Base-by-base conservation (phyloP, 2,329 filamentous ascomycete genomes). In the Neopestalotiopsis sp. region DNA sequence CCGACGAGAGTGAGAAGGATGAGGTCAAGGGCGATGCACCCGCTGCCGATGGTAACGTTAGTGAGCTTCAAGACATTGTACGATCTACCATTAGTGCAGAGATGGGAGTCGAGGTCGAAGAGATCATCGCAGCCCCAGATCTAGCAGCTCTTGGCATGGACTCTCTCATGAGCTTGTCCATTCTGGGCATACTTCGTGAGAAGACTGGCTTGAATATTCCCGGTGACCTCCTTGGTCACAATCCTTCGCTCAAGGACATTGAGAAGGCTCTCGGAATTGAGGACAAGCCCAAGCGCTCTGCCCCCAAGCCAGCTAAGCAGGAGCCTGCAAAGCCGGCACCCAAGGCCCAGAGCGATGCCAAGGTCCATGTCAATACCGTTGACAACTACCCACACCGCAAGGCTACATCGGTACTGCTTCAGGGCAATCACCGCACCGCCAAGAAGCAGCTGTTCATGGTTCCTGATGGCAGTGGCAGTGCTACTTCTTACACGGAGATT, bases 51-150 rank as follows among this genome's bases (percentile, higher is more conserved):
- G 77, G 74, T 28, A 82, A 82, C 69, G 77, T 80, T 61, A 79
- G 83, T 71, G 82, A 84, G 76, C 75, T 87, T 49, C 81, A 85
- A 81, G 74, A 83, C 76, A 77, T 86, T 73, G 85, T 92, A 61
- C 89, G 91, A 78, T 86, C 87, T 67, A 92, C 90, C 68, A 89
- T 93, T 71, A 88, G 90, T n/a, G 84, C 86, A 49, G 91, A 93
- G 78, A 92, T 93, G 86, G 90, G 90, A 68, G 88, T 93, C n/a
- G 88, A 90, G 30, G 82, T 91, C 12, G 88, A 90, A 38, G 90
- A 93, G 73, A 83, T 89, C 38, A 77, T 86, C 3, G 85, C 85
- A 28, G 85, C 85, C 0, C 84, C 85, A 0, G 85, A 88, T 71
- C 80, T 89, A 67, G 84, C 85, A n/a, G 84, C 86, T 2, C 79